Percentiles rank a stretch among this genome's conserved stretches.
Conservation (phyloP, 352 stramenopile species). For the Globisporangium abappressorium region DNA sequence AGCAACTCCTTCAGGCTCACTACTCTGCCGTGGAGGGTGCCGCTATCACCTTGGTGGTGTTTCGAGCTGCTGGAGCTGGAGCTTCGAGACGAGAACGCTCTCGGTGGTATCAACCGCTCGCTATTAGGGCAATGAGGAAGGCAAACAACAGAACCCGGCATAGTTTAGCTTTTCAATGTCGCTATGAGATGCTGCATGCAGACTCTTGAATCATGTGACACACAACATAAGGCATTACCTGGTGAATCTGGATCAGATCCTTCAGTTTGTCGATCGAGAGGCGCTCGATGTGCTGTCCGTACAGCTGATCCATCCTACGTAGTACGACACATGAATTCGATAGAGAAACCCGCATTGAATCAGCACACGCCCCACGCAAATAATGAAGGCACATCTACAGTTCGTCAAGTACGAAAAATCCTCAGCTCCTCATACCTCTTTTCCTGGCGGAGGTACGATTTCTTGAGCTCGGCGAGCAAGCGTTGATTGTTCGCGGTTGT, state of each 20-base stretch:
- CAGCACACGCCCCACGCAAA: too few species aligned
- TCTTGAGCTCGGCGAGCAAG: slow-evolving; percentile 12
- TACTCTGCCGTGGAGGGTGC: too few species aligned
- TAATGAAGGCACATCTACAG: neutral
- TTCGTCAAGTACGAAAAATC: neutral
- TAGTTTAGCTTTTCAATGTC: neutral
- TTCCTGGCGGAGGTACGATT: slow-evolving; percentile 16
- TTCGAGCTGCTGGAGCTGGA: slow-evolving; percentile 27
- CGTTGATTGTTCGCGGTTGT: slow-evolving; percentile 18
- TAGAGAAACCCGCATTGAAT: neutral
- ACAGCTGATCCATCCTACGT: slow-evolving; percentile 40
- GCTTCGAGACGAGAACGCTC: slow-evolving; percentile 47
- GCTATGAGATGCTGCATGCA: neutral
- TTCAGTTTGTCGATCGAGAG: slow-evolving; percentile 40
- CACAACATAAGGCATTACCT: slow-evolving; percentile 23
- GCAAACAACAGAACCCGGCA: too few species aligned
- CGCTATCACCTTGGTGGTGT: neutral
- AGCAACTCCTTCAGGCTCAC: too few species aligned
- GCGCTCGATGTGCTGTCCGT: slow-evolving; percentile 35
- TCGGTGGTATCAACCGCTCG: slow-evolving; percentile 52
- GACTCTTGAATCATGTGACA: neutral
- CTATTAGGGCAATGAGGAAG: slow-evolving; percentile 15
- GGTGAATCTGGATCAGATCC: slow-evolving; percentile 54
- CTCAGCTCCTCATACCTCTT: slow-evolving; percentile 13
- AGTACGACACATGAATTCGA: slow-evolving; percentile 7